phyloP scores from a whole-genome alignment of 108 stramenopile genomes.

The Cyclotella baltica region DNA sequence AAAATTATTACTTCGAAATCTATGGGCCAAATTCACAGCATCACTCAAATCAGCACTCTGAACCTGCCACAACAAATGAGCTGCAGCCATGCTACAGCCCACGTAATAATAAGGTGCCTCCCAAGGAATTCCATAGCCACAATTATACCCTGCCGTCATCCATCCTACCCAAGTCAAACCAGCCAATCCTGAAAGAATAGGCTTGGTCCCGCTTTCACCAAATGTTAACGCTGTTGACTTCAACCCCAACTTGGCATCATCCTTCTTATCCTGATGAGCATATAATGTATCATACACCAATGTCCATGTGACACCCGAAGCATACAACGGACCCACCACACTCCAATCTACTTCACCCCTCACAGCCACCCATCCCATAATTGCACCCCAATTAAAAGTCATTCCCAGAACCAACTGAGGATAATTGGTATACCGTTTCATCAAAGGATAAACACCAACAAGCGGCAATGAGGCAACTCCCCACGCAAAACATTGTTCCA shows the following conservation, averaged over 20 bases:
- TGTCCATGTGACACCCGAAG: constrained; percentile 93
- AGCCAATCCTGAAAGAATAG: constrained; percentile 66
- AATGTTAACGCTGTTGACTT: constrained; percentile 92
- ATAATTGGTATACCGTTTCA: constrained; percentile 94
- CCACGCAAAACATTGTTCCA: constrained; percentile 76
- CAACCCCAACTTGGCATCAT: constrained; percentile 91
- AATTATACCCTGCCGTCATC: constrained; percentile 69
- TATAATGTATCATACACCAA: constrained; percentile 98
- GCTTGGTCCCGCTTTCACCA: constrained; percentile 86
- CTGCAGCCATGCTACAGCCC: constrained; percentile 67
- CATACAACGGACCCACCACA: constrained; percentile 88
- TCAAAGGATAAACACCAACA: constrained; percentile 93
- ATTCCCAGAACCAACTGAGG: constrained; percentile 96
- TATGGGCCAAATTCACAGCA: constrained; percentile 80
- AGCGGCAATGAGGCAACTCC: constrained; percentile 92
- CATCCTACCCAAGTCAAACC: constrained; percentile 54
- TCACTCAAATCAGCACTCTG: constrained; percentile 81
- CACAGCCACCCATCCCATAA: constrained; percentile 92
- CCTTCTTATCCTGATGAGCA: constrained; percentile 97
- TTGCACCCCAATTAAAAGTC: constrained; percentile 98
- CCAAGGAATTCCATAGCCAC: constrained; percentile 31
- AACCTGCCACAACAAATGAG: constrained; percentile 91
- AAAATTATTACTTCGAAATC: constrained; percentile 81
- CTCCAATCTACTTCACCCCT: constrained; percentile 73
- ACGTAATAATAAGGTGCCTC: constrained; percentile 55